A percentile compares a stretch with the other conserved stretches of the same genome.
Conservation (phyloP, 192 early-diverging fungal genomes). For the Lobosporangium transversale region DNA sequence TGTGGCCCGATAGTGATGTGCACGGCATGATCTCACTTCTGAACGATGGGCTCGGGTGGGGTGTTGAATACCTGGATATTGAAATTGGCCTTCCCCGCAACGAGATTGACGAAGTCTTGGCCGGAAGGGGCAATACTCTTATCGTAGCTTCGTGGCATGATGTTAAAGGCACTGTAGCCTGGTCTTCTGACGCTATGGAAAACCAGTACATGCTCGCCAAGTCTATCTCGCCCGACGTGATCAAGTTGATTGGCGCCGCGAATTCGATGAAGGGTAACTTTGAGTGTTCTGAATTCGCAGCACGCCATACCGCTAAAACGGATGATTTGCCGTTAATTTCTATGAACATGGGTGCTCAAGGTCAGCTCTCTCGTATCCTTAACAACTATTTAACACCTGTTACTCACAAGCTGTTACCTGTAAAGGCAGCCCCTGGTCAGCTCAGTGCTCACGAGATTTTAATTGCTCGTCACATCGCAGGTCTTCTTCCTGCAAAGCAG, state of each 20-base stretch:
- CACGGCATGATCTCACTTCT: constrained; percentile 75
- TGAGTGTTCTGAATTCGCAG: constrained; percentile 76
- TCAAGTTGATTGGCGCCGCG: constrained; percentile 92
- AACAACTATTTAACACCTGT: constrained; percentile 95
- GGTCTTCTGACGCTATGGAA: constrained; percentile 66
- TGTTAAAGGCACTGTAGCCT: constrained; percentile 66
- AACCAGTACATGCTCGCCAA: constrained; percentile 65
- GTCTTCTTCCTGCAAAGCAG: constrained; percentile 68
- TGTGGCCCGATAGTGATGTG: constrained; percentile 73
- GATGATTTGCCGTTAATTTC: constrained; percentile 80
- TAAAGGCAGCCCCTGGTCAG: constrained; percentile 93
- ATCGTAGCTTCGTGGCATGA: constrained; percentile 96
- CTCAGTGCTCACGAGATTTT: constrained; percentile 84
- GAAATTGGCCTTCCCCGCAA: constrained; percentile 66
- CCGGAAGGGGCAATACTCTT: constrained; percentile 64
- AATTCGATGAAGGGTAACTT: constrained; percentile 84
- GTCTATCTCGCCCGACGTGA: constrained; percentile 77
- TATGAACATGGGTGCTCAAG: constrained; percentile 91
- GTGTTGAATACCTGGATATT: constrained; percentile 94
- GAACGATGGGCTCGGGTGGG: constrained; percentile 79
- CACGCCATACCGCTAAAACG: constrained; percentile 53
- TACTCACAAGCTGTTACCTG: constrained; percentile 83
- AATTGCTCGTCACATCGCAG: constrained; percentile 72
- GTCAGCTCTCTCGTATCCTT: constrained; percentile 90
- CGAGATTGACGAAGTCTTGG: constrained; percentile 62